Evolutionary conservation across 2,329 filamentous ascomycete species (phyloP).

Genomic region (Phialophora tarda): DNA sequence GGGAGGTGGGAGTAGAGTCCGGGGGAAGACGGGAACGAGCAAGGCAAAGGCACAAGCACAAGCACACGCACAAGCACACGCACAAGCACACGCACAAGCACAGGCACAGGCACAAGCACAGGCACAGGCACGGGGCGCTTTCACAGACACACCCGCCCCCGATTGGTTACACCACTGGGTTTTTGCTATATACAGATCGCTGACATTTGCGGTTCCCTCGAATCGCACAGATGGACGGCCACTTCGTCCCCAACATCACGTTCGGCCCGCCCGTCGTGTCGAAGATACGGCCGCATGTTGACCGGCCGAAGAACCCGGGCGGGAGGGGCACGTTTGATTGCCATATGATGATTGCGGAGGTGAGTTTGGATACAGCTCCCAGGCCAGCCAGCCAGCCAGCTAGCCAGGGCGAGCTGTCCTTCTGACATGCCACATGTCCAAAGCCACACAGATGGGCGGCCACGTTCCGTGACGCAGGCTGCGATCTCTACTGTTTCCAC

Average conservation of each 20-base stretch:
- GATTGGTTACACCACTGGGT: neutral
- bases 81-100: neutral
- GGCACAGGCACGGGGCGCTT: neutral
- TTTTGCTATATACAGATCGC: neutral
- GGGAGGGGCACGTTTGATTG: slow-evolving; percentile 96
- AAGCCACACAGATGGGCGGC: slow-evolving; percentile 98
- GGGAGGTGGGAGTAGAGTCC: neutral
- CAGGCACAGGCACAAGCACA: neutral
- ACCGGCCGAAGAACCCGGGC: slow-evolving; percentile 69
- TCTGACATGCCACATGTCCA: slow-evolving; percentile 4
- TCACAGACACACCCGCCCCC: neutral
- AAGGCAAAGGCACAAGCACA: neutral
- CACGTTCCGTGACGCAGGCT: slow-evolving; percentile 90
- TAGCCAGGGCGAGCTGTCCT: neutral
- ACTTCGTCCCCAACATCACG: slow-evolving; percentile 98
- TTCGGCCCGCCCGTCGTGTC: slow-evolving; percentile 95
- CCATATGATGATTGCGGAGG: slow-evolving; percentile 99
- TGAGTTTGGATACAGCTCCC: slow-evolving; percentile 48
- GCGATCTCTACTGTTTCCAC: slow-evolving; percentile 99
- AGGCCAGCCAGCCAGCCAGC: neutral
- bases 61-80: neutral
- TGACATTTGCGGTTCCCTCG: neutral
- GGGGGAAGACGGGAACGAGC: neutral
- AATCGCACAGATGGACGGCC: slow-evolving; percentile 75
- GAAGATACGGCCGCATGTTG: slow-evolving; percentile 87